Conservation (phyloP, 768 basidiomycete genomes). For the Leucocoprinus sp. region DNA sequence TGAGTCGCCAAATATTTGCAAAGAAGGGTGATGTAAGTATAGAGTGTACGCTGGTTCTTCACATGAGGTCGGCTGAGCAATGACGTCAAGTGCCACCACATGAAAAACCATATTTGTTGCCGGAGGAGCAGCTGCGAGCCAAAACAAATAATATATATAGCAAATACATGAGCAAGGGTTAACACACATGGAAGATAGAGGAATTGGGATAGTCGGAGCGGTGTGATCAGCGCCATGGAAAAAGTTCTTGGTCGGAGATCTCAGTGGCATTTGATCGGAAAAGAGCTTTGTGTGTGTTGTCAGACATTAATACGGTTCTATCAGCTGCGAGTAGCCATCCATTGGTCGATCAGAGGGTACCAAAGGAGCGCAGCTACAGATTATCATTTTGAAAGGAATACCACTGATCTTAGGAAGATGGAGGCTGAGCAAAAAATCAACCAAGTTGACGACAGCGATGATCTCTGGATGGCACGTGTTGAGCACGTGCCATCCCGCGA, state of each 20-base stretch:
- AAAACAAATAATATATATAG: neutral
- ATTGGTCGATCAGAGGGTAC: neutral
- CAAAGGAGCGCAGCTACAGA: neutral
- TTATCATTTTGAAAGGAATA: too few relatives aligned
- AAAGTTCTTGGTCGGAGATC: neutral
- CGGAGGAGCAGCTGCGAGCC: neutral
- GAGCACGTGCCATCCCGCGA: constrained; percentile 12
- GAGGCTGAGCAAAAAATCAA: constrained; percentile 13
- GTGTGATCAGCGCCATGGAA: too few relatives aligned
- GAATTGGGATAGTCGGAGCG: too few relatives aligned
- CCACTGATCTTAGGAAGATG: constrained; percentile 7
- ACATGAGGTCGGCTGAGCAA: neutral
- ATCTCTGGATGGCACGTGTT: constrained; percentile 15
- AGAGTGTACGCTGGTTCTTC: neutral
- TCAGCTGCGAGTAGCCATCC: neutral
- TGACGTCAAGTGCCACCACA: constrained; percentile 6
- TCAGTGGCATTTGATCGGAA: constrained; percentile 10
- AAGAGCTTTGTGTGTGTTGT: constrained; percentile 2
- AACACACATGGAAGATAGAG: neutral
- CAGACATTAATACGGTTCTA: too few relatives aligned
- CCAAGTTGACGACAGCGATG: constrained; percentile 12
- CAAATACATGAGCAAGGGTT: neutral
- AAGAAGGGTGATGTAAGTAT: neutral
- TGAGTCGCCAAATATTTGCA: neutral
- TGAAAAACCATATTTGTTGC: neutral